Percentiles rank a stretch among this genome's conserved stretches.
phyloP scores from a whole-genome alignment of 306 rosid species.

The Cotoneaster glaucophyllus region DNA sequence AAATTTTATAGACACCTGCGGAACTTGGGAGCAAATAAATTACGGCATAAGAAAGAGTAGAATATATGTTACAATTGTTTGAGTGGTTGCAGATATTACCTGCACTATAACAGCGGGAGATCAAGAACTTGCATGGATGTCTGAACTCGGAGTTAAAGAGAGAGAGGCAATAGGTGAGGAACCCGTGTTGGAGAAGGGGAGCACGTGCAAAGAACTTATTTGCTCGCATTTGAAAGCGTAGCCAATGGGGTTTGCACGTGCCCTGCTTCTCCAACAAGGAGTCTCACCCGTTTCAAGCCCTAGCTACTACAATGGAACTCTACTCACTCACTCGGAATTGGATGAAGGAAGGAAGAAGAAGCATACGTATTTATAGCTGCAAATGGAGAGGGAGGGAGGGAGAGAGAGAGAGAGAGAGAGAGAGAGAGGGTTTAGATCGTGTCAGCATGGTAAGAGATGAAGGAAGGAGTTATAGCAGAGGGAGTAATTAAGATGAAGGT shows the following conservation, averaged over 20 bases:
- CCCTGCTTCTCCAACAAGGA: conserved; percentile 99
- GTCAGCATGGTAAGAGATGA: conserved; percentile 20
- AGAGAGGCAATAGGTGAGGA: conserved; percentile 30
- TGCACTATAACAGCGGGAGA: not conserved
- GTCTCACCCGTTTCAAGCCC: conserved; percentile 33
- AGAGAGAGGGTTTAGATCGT: not conserved
- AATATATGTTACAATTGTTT: not conserved
- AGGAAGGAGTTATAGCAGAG: not conserved
- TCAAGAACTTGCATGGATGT: not conserved
- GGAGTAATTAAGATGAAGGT: conserved; percentile 26
- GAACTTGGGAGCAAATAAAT: not conserved
- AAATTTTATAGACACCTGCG: not conserved
- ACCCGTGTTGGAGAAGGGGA: conserved; percentile 82
- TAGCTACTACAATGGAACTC: not conserved
- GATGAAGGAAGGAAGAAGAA: conserved; percentile 16
- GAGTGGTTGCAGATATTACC: not conserved
- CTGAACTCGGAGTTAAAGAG: not conserved
- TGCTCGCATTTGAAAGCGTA: not conserved
- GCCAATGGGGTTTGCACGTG: conserved; percentile 67
- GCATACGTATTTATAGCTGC: conserved; percentile 40
- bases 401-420: not conserved
- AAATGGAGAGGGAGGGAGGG: conserved; percentile 13
- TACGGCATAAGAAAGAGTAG: not conserved
- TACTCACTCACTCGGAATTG: not conserved
- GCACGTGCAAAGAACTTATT: conserved; percentile 61